phyloP scores from a whole-genome alignment of 306 rosid genomes.

The Castanea crenata region DNA sequence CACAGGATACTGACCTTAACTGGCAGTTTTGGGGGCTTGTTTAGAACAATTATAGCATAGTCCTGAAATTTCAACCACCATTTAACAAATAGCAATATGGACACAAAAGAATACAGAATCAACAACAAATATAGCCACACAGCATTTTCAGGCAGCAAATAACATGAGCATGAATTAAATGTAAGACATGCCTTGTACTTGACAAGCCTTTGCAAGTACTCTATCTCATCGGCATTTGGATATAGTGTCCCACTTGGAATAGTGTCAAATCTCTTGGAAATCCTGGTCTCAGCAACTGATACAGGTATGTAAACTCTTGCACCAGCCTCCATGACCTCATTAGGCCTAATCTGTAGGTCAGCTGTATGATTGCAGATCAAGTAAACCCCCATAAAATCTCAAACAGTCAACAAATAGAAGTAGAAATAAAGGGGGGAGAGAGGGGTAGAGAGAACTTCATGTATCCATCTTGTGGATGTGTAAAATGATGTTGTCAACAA shows the following conservation, averaged over 20 bases:
- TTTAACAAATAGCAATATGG: conserved; percentile 8
- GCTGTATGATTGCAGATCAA: conserved; percentile 46
- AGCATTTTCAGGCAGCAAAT: not conserved
- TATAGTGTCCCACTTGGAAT: conserved; percentile 89
- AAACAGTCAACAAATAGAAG: conserved; percentile 12
- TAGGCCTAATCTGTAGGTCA: conserved; percentile 68
- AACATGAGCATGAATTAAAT: conserved; percentile 12
- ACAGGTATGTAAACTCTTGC: conserved; percentile 63
- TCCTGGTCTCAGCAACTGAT: conserved; percentile 72
- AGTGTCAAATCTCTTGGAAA: conserved; percentile 83
- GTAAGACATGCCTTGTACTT: conserved; percentile 68
- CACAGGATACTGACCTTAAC: conserved; percentile 67
- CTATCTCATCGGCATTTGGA: conserved; percentile 95
- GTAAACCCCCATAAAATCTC: conserved; percentile 30
- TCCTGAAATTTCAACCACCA: conserved; percentile 50
- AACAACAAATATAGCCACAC: conserved; percentile 14
- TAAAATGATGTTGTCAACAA: not conserved
- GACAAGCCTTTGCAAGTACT: conserved; percentile 88
- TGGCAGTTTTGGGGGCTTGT: conserved; percentile 92
- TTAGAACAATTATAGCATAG: conserved; percentile 73
- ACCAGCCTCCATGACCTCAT: conserved; percentile 72
- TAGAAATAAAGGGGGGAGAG: not conserved
- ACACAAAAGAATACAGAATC: not conserved
- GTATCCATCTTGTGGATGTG: not conserved
- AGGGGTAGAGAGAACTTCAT: not conserved